Percentiles rank a stretch among this genome's conserved stretches.
Evolutionary conservation across 208 protist species (phyloP).

Genomic region (Leishmania amazonensis): DNA sequence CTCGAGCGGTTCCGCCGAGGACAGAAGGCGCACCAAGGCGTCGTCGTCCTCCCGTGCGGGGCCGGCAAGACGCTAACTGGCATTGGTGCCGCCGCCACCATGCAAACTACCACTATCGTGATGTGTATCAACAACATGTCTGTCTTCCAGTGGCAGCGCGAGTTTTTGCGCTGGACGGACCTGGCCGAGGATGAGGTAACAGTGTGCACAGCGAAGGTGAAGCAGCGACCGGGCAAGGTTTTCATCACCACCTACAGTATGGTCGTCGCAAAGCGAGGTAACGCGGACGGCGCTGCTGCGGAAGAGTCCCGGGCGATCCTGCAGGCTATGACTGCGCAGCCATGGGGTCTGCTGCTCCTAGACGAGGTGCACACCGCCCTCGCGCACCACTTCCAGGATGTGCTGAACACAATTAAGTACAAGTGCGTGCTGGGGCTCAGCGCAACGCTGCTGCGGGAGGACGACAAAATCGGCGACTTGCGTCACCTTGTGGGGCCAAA

Average conservation of each 20-base stretch:
- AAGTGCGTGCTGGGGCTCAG: conserved; percentile 99
- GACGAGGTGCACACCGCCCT: conserved; percentile 99
- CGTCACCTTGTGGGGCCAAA: conserved; percentile 99
- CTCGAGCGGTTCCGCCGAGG: conserved; percentile 84
- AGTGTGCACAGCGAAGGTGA: conserved; percentile 84
- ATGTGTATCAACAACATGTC: conserved; percentile 96
- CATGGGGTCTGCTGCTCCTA: conserved; percentile 99
- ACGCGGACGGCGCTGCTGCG: conserved; percentile 41
- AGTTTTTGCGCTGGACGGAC: conserved; percentile 95
- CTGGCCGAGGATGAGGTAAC: conserved; percentile 68
- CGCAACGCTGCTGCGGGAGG: conserved; percentile 96
- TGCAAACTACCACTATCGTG: conserved; percentile 96
- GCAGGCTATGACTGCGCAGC: conserved; percentile 41
- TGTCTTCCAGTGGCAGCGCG: conserved; percentile 96
- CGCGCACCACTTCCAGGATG: conserved; percentile 96
- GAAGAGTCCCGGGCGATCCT: conserved; percentile 77
- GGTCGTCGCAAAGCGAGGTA: conserved; percentile 89
- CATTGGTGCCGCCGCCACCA: conserved; percentile 94
- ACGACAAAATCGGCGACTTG: conserved; percentile 97
- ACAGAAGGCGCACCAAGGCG: conserved; percentile 92
- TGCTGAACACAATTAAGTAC: conserved; percentile 91
- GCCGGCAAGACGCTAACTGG: conserved; percentile 99
- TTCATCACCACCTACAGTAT: conserved; percentile 99
- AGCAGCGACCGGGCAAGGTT: conserved; percentile 80
- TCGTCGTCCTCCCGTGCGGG: conserved; percentile 99